Evolutionary conservation across 768 basidiomycete species (phyloP), one percentile per base, ranked within the genome.

Genomic region (Leccinum disarticulatum): DNA sequence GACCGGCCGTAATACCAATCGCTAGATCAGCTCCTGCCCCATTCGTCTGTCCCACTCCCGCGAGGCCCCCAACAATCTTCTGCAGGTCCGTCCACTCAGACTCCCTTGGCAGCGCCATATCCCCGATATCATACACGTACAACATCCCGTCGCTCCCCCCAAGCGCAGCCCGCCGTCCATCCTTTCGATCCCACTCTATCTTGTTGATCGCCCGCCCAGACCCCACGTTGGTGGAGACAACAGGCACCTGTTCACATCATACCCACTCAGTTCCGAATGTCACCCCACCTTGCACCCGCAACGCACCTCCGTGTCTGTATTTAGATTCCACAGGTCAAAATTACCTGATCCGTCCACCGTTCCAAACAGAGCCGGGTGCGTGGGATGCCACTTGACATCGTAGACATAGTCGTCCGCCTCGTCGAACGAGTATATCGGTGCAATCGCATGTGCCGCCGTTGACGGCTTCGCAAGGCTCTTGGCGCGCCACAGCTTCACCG

Each of bases 351-450:
- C 97, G 70, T 98, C 95, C 2, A 93, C 97, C 4, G 87, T 87
- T 22, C 92, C 95, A 72, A 98, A 99, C 51, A 95, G 62, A 1
- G 96, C 94, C 14, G 97, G 97, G 75, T 99, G 95, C 14, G 85
- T 80, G 6, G 96, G 95, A 72, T 99, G 97, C 97, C 97, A 99
- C 72, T 90, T 92, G 50, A 93, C 95, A 77, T 98, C 97, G 76
- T 97, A 98, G 10, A 99, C 96, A 71, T 98, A 98, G 73, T 99
- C 97, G 70, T 95, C 94, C 13, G 95, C 92, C 74, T 98, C 96
- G 64, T 99, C 96, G 68, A 99, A 98, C 43, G 93, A 94, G 71
- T 95, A 90, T 25, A 98, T 65, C 3, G 96, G 92, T 0, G 83
- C 49, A n/a, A 95, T 79, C 17, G 74, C 72, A 9, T 72, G 72